Conservation (phyloP, 2,329 filamentous ascomycete genomes). For the Hymenoscyphus occultus region DNA sequence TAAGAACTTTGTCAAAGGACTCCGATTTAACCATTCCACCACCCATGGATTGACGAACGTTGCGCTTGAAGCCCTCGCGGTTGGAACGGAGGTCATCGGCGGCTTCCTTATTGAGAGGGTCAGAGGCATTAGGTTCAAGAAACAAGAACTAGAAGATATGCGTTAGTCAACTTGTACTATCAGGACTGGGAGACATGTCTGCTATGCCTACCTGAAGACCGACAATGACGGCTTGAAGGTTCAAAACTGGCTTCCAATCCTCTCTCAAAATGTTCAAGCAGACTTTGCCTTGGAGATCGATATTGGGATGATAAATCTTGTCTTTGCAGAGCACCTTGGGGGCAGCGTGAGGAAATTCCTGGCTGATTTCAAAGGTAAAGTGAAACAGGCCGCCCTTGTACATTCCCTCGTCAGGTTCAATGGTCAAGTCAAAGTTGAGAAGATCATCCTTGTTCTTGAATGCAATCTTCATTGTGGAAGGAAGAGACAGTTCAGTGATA, state of each 20-base stretch:
- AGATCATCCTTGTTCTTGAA: conserved; percentile 84
- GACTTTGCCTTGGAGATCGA: conserved; percentile 95
- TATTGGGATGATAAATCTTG: conserved; percentile 99
- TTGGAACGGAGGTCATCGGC: conserved; percentile 87
- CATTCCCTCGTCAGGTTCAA: conserved; percentile 80
- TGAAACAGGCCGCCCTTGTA: conserved; percentile 87
- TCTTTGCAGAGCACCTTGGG: conserved; percentile 96
- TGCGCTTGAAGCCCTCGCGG: conserved; percentile 85
- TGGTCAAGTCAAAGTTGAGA: conserved; percentile 76
- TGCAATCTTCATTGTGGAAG: conserved; percentile 74
- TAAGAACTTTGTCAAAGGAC: conserved; percentile 75
- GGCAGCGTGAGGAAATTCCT: conserved; percentile 95
- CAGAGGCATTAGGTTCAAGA: conserved; percentile 93
- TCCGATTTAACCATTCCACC: conserved; percentile 73
- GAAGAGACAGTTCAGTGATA: conserved; percentile 75
- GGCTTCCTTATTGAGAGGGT: conserved; percentile 97
- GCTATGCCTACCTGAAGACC: conserved; percentile 68
- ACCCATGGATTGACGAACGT: conserved; percentile 79
- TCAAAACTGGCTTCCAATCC: conserved; percentile 98
- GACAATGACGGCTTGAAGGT: conserved; percentile 93
- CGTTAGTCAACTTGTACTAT: conserved; percentile 10
- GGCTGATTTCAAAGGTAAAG: conserved; percentile 89
- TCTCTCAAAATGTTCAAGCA: conserved; percentile 96
- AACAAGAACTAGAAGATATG: conserved; percentile 74
- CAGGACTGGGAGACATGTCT: neutral